phyloP scores from a whole-genome alignment of 306 rosid genomes.

The Dalbergia cultrata region DNA sequence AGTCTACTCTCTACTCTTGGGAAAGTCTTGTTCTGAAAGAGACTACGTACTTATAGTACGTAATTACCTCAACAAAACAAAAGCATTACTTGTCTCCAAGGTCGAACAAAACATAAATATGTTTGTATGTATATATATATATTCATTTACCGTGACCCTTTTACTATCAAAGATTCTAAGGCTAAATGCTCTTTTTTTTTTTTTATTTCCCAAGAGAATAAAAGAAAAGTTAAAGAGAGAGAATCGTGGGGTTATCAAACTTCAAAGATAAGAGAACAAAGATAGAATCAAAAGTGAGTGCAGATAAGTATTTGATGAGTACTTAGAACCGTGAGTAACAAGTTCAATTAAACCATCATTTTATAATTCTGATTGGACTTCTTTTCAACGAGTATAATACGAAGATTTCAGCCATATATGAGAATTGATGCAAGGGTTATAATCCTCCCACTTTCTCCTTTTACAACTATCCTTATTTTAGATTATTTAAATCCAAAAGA shows the following conservation, averaged over 20 bases:
- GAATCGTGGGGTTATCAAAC: background rate
- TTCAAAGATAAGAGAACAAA: background rate
- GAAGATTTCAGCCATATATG: too few species aligned
- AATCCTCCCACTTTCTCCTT: too few species aligned
- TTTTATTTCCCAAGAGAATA: background rate
- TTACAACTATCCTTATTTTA: too few species aligned
- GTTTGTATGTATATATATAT: background rate
- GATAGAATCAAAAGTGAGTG: background rate
- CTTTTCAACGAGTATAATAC: too few species aligned
- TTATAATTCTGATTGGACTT: too few species aligned
- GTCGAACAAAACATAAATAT: constrained; percentile 7
- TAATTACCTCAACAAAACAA: constrained; percentile 23
- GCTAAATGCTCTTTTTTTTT: background rate
- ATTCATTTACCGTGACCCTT: background rate
- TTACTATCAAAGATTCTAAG: too few species aligned
- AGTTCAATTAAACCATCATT: background rate
- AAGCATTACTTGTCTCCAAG: background rate
- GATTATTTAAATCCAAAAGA: too few species aligned
- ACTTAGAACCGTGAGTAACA: background rate
- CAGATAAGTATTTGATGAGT: background rate
- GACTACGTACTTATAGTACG: constrained; percentile 10
- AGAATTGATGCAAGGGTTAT: too few species aligned
- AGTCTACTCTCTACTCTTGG: background rate
- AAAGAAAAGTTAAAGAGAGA: background rate
- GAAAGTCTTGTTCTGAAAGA: constrained; percentile 17